Conservation (phyloP, 371 early-diverging fungal species). For the Zychaea mexicana region DNA sequence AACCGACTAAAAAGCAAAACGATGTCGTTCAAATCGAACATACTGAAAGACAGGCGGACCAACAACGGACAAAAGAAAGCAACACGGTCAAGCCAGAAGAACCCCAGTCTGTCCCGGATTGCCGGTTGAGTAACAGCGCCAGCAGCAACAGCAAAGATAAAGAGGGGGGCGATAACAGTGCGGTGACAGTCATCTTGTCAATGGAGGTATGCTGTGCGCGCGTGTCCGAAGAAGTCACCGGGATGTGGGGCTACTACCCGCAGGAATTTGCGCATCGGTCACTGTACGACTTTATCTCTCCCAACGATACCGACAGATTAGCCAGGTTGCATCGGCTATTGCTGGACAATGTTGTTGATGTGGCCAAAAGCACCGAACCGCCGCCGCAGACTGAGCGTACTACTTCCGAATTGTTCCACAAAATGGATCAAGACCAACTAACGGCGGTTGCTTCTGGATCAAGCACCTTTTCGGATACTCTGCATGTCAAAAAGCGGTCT, state of each 20-base stretch:
- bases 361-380: conserved; percentile 15
- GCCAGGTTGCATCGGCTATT: conserved; percentile 37
- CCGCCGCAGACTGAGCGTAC: conserved; percentile 41
- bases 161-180: neutral
- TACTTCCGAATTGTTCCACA: conserved; percentile 37
- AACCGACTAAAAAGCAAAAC: no score
- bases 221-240: conserved; percentile 50
- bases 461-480: conserved; percentile 43
- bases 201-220: conserved; percentile 58
- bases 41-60: no score
- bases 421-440: conserved; percentile 30
- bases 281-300: conserved; percentile 46
- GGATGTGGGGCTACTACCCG: conserved; percentile 53
- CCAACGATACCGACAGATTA: conserved; percentile 41
- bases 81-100: neutral
- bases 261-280: conserved; percentile 54
- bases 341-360: conserved; percentile 42
- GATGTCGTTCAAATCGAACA: no score
- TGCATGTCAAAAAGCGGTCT: conserved; percentile 41
- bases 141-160: neutral
- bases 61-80: no score
- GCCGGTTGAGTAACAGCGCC: neutral
- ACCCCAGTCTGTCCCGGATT: neutral
- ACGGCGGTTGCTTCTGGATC: conserved; percentile 28
- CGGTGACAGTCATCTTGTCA: conserved; percentile 29